These are phyloP conservation scores for Trichoderma breve DNA, from an alignment of 2,329 filamentous ascomycete genomes.

Conservation along the genomic window DNA sequence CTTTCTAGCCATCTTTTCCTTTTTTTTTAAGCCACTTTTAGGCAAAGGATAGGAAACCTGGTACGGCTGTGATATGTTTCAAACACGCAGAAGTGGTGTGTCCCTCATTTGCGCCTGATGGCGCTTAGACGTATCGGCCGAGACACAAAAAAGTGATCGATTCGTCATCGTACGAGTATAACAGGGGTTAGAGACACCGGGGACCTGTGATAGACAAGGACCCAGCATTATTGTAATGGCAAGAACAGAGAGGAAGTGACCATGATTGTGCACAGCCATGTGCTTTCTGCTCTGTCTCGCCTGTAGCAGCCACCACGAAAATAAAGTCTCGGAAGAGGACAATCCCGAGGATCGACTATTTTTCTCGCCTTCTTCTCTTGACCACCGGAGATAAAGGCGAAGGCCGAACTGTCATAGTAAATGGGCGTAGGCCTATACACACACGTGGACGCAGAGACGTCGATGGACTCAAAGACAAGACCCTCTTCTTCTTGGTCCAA, in stretches of 20 bases:
- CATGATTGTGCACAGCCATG: background rate
- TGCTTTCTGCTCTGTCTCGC: background rate
- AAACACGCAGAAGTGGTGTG: background rate
- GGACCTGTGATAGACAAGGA: background rate
- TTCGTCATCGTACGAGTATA: background rate
- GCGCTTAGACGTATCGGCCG: background rate
- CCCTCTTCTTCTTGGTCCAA: background rate
- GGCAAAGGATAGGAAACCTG: no score
- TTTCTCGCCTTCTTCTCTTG: background rate
- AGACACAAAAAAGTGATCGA: background rate
- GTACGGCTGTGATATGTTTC: background rate
- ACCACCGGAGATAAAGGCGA: background rate
- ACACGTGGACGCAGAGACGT: background rate
- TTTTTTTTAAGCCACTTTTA: background rate
- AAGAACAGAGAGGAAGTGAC: background rate
- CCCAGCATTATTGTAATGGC: background rate
- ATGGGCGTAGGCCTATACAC: background rate
- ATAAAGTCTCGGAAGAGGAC: background rate
- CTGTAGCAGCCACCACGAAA: background rate
- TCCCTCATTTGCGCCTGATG: background rate
- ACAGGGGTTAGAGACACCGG: no score
- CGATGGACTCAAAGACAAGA: background rate
- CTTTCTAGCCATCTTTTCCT: background rate
- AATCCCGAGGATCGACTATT: background rate
- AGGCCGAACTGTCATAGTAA: background rate